Evolutionary conservation across 2,329 filamentous ascomycete genomes (phyloP).

Genomic region (Metarhizium robertsii): DNA sequence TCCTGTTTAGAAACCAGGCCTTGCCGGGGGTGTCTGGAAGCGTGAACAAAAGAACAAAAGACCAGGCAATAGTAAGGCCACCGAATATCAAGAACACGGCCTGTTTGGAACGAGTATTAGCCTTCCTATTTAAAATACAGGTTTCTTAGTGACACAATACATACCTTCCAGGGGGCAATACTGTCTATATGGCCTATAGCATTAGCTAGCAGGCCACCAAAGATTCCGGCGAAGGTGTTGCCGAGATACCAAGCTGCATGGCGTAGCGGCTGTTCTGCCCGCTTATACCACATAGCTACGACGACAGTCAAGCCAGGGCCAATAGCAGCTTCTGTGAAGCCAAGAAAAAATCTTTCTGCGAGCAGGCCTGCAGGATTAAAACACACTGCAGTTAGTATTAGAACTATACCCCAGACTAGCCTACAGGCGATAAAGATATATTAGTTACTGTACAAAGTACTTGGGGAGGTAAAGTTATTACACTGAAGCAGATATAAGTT

Average conservation of each 20-base stretch:
- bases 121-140: too few species aligned
- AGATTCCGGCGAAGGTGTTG: constrained; percentile 17
- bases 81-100: constrained; percentile 14
- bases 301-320: constrained; percentile 19
- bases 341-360: constrained; percentile 21
- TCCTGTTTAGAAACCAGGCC: constrained; percentile 16
- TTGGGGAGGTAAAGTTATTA: background rate
- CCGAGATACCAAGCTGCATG: constrained; percentile 22
- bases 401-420: constrained; percentile 23
- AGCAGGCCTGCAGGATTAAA: constrained; percentile 18
- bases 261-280: constrained; percentile 15
- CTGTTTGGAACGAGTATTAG: background rate
- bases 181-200: constrained; percentile 15
- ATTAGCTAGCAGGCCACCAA: constrained; percentile 18
- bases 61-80: constrained; percentile 11
- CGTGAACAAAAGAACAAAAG: constrained; percentile 8
- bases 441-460: too few species aligned
- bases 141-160: too few species aligned
- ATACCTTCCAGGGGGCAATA: constrained; percentile 16
- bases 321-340: constrained; percentile 19
- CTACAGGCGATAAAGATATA: constrained; percentile 1
- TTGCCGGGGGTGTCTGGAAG: constrained; percentile 14
- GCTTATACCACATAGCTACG: constrained; percentile 23
- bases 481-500: constrained; percentile 13
- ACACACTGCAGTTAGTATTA: constrained; percentile 32